These are phyloP conservation scores for Cucurbita maxima DNA, from an alignment of 306 rosid genomes.

Conservation along the genomic window DNA sequence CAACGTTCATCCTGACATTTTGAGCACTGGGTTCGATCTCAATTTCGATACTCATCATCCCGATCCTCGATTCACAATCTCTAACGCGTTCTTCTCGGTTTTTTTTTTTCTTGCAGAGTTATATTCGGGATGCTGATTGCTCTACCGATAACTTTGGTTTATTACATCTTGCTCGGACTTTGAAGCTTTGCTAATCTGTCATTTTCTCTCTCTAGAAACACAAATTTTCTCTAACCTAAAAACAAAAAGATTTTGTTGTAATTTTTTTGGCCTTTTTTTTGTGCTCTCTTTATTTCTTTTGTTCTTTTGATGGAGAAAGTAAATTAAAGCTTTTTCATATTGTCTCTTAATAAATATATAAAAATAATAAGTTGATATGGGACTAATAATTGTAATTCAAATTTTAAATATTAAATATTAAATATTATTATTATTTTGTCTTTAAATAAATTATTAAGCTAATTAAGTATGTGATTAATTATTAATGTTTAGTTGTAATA, in stretches of 20 bases:
- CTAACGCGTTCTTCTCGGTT: too few species aligned
- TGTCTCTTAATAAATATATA: background rate
- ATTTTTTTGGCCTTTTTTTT: background rate
- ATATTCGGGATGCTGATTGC: conserved; percentile 14
- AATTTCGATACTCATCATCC: background rate
- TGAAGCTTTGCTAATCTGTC: background rate
- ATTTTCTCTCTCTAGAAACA: background rate
- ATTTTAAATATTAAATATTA: too few species aligned
- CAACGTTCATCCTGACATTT: conserved; percentile 76
- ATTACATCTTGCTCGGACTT: conserved; percentile 9
- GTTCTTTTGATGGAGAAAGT: conserved; percentile 1
- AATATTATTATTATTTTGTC: too few species aligned
- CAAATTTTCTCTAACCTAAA: background rate
- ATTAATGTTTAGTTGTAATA: too few species aligned
- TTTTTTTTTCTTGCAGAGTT: background rate
- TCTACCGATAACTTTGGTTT: conserved; percentile 9
- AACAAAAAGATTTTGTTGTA: background rate
- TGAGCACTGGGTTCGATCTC: conserved; percentile 58
- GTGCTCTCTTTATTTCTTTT: conserved; percentile 2
- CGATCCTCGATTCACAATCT: background rate
- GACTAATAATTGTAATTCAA: background rate
- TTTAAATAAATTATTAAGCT: too few species aligned
- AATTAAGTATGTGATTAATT: too few species aligned
- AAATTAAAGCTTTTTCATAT: background rate
- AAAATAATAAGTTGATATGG: background rate